phyloP scores from a whole-genome alignment of 2,329 filamentous ascomycete species.

The Cercospora zeae-maydis region DNA sequence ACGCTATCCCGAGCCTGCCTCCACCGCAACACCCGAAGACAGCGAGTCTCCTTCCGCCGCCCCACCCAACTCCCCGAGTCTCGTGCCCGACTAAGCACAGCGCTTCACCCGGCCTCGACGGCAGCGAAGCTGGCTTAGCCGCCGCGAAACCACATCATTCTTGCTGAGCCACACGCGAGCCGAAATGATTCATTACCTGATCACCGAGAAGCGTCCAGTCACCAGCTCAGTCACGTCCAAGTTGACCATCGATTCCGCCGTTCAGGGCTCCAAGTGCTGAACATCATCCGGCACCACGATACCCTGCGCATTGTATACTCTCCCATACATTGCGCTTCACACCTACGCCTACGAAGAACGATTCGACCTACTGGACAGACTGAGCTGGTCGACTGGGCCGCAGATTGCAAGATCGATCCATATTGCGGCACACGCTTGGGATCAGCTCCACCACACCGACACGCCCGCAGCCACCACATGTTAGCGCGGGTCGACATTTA shows the following conservation, averaged over 20 bases:
- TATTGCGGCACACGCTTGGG: background rate
- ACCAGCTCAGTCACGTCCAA: slow-evolving; percentile 29
- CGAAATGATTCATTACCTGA: slow-evolving; percentile 29
- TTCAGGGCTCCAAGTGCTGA: slow-evolving; percentile 21
- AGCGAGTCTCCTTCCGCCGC: background rate
- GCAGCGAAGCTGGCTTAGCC: slow-evolving; percentile 22
- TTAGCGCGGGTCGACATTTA: slow-evolving; percentile 26
- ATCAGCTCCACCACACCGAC: background rate
- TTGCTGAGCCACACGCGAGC: slow-evolving; percentile 7
- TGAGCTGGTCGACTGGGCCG: slow-evolving; percentile 11
- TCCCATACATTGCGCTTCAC: slow-evolving; percentile 3
- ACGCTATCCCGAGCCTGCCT: slow-evolving; percentile 18
- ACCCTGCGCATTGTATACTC: slow-evolving; percentile 11
- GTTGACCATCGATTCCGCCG: slow-evolving; percentile 25
- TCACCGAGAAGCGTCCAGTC: slow-evolving; percentile 22
- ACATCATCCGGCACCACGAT: slow-evolving; percentile 8
- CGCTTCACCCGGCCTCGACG: slow-evolving; percentile 24
- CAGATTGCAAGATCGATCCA: background rate
- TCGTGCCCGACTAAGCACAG: background rate
- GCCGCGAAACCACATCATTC: slow-evolving; percentile 15
- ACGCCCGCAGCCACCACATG: slow-evolving; percentile 22
- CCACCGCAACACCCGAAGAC: slow-evolving; percentile 2
- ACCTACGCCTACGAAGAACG: slow-evolving; percentile 21
- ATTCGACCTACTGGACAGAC: slow-evolving; percentile 11
- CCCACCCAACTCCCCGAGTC: slow-evolving; percentile 1